Evolutionary conservation across 257 asterid genomes (phyloP).

Genomic region (Nyctanthes arbortristis): DNA sequence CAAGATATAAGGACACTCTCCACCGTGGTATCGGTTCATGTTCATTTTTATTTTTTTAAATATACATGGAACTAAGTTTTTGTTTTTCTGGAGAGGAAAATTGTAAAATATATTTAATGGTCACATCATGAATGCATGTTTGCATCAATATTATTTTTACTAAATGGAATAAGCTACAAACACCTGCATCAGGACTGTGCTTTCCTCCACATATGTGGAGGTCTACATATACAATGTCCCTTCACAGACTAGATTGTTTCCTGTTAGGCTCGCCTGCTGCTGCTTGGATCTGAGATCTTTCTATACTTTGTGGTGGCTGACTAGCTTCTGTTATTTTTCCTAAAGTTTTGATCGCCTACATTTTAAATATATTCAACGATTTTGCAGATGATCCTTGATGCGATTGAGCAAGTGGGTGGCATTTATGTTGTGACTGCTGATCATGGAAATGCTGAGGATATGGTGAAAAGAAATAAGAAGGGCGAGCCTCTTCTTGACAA

Average conservation of each 20-base stretch:
- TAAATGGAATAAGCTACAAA: not conserved
- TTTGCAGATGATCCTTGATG: constrained; percentile 80
- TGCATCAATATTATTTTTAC: not conserved
- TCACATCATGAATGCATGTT: not conserved
- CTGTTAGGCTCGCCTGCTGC: not conserved
- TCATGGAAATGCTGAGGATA: constrained; percentile 98
- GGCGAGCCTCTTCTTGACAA: constrained; percentile 94
- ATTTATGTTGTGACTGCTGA: constrained; percentile 95
- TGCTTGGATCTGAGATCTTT: not conserved
- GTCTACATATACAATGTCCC: not conserved
- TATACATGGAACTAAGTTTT: too few relatives aligned
- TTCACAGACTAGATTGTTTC: too few relatives aligned
- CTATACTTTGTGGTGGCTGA: not conserved
- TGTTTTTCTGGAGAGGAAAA: not conserved
- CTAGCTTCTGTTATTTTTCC: not conserved
- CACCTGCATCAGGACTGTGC: not conserved
- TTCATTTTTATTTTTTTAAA: not conserved
- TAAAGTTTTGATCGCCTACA: not conserved
- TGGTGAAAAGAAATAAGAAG: constrained; percentile 97
- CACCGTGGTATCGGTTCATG: not conserved
- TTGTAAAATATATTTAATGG: not conserved
- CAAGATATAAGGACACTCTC: not conserved
- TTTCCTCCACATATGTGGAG: not conserved
- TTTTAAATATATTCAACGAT: not conserved
- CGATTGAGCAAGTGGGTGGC: constrained; percentile 91